These are phyloP conservation scores for Pseudevernia furfuracea DNA, from an alignment of 495 filamentous ascomycete genomes.

Conservation along the genomic window DNA sequence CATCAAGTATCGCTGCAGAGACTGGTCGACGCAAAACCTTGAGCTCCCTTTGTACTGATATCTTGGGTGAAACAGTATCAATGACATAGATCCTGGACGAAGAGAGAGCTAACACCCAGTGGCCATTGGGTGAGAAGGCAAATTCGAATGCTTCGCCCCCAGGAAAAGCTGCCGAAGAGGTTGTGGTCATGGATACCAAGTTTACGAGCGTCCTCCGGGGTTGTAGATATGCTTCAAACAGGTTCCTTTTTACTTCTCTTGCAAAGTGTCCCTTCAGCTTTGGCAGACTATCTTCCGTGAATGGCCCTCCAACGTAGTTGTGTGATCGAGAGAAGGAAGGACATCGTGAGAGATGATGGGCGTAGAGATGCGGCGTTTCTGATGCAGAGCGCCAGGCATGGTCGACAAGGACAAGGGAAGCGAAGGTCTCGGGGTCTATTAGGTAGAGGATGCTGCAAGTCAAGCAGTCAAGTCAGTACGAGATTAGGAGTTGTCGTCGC, in stretches of 20 bases:
- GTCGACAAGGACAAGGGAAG: constrained; percentile 75
- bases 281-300: constrained; percentile 48
- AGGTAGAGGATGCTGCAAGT: constrained; percentile 61
- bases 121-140: constrained; percentile 64
- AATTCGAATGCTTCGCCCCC: constrained; percentile 84
- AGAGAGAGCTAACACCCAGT: constrained; percentile 68
- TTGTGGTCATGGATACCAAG: constrained; percentile 72
- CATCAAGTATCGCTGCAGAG: constrained; percentile 70
- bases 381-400: constrained; percentile 68
- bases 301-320: constrained; percentile 34
- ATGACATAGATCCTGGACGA: constrained; percentile 83
- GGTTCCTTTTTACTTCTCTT: constrained; percentile 63
- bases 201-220: constrained; percentile 64
- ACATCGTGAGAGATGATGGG: constrained; percentile 65
- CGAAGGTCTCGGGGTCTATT: constrained; percentile 70
- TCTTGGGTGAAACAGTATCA: constrained; percentile 49
- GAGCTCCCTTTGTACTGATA: constrained; percentile 65
- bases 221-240: constrained; percentile 70
- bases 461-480: constrained; percentile 11
- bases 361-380: constrained; percentile 63
- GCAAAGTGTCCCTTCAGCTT: constrained; percentile 60
- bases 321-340: constrained; percentile 57
- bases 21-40: constrained; percentile 71
- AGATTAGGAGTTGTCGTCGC: not conserved
- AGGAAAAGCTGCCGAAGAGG: constrained; percentile 69